Conservation (phyloP, 768 basidiomycete species). For the Mycena filopes region DNA sequence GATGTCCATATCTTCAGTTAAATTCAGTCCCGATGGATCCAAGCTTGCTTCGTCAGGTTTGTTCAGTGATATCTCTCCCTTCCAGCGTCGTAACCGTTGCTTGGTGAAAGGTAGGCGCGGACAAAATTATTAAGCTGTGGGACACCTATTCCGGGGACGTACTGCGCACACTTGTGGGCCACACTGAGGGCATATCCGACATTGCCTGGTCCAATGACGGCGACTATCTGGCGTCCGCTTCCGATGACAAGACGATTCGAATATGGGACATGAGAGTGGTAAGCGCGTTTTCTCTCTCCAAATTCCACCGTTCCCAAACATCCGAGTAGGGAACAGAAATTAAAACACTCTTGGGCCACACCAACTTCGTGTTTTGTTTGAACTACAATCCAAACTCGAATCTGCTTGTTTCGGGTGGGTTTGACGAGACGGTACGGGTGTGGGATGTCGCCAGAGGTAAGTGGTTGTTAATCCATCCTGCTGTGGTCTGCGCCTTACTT, state of each 20-base stretch:
- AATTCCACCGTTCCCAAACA: constrained; percentile 24
- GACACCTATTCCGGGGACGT: constrained; percentile 78
- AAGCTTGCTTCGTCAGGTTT: constrained; percentile 87
- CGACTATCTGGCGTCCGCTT: constrained; percentile 88
- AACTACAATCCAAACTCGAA: constrained; percentile 93
- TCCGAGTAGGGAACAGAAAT: constrained; percentile 62
- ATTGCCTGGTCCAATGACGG: constrained; percentile 90
- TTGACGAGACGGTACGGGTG: constrained; percentile 95
- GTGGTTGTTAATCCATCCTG: constrained; percentile 11
- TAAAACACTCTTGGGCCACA: constrained; percentile 84
- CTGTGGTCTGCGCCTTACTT: background rate
- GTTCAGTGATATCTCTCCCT: constrained; percentile 41
- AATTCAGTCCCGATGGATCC: constrained; percentile 88
- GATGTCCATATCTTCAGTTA: constrained; percentile 83
- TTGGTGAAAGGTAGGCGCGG: constrained; percentile 73
- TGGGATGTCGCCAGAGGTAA: constrained; percentile 95
- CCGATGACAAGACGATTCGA: constrained; percentile 90
- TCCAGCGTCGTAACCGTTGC: constrained; percentile 33
- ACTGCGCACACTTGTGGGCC: constrained; percentile 77
- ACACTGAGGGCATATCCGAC: constrained; percentile 88
- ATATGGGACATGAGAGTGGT: constrained; percentile 86
- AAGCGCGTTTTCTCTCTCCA: constrained; percentile 19
- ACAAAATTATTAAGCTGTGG: constrained; percentile 87
- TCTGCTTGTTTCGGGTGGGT: constrained; percentile 91
- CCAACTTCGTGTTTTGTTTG: constrained; percentile 94